These are phyloP conservation scores for Cytospora paraplurivora DNA, from an alignment of 2,329 filamentous ascomycete genomes.

Conservation along the genomic window DNA sequence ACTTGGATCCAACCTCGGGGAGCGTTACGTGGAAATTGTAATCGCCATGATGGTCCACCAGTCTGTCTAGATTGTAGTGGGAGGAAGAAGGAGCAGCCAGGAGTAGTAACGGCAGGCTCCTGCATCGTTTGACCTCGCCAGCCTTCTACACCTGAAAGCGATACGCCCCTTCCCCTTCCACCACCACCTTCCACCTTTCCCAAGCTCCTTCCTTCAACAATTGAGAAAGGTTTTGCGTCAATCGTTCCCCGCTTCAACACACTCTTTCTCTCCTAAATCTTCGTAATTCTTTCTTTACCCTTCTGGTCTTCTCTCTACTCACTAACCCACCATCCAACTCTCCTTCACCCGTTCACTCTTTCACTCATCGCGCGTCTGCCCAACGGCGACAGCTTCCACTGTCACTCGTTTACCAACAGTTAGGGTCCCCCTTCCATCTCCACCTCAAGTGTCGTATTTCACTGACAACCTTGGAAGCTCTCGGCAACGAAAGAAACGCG, in stretches of 20 bases:
- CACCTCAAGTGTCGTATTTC: neutral
- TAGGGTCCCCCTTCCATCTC: neutral
- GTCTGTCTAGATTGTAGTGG: neutral
- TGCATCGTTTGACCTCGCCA: neutral
- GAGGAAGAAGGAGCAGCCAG: slow-evolving; percentile 6
- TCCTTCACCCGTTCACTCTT: neutral
- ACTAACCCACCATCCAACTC: slow-evolving; percentile 15
- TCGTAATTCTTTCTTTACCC: slow-evolving; percentile 14
- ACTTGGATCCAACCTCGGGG: neutral
- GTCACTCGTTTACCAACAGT: slow-evolving; percentile 25
- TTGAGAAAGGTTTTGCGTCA: neutral
- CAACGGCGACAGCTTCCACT: slow-evolving; percentile 12
- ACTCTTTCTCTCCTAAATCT: slow-evolving; percentile 26
- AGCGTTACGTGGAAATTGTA: neutral
- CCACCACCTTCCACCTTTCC: slow-evolving; percentile 18
- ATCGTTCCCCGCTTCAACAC: slow-evolving; percentile 19
- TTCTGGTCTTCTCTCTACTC: slow-evolving; percentile 21
- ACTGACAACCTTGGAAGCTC: neutral
- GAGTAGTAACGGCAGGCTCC: neutral
- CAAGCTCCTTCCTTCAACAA: slow-evolving; percentile 19
- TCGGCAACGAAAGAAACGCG: neutral
- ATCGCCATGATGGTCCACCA: neutral
- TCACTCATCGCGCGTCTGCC: slow-evolving; percentile 2
- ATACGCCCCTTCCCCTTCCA: slow-evolving; percentile 25
- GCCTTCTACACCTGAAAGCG: slow-evolving; percentile 7